Evolutionary conservation across 257 asterid species (phyloP), one percentile per base, ranked within the genome.

Genomic region (Jacaranda mimosifolia): DNA sequence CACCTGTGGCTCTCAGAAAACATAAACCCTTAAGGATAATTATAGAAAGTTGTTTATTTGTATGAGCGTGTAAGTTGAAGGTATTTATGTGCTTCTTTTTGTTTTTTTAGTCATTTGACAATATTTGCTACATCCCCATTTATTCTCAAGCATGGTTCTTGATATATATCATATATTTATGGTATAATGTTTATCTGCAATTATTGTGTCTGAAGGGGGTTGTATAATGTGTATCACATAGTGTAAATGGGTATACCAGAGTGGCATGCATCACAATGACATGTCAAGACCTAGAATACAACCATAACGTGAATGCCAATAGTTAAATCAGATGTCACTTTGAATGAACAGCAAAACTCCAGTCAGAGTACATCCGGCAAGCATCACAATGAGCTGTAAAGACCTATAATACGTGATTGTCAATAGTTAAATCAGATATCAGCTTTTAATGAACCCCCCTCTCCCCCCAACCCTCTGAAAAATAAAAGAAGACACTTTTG

Each of bases 81-180:
- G 55, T 8, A 15, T 66, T 21, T 66, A 45, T 35, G 43, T 42
- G 8, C 3, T 42, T 42, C 52, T 59, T 69, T 39, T 60, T 4
- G 32, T 39, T 60, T 49, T 63, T 4, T 63, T 0, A 38, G 38
- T 35, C 21, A 15, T 71, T 42, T 3, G 70, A 40, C 32, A 40
- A 51, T 15, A 70, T 70, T 9, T 66, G 14, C 40, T 26, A 26
- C 32, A 26, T 26, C 32, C 2, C 1, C 32, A 26, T 68, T 26
- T 62, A 36, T 51, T 13, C 42, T 10, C 12, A 68, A 45, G 70
- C 63, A 68, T 76, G 70, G 43, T 17, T 77, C 46, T 56, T 68
- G 40, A 55, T 49, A 66, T 65, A 35, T 65, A 15, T n/a, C 65
- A 59, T 58, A 19, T 59, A 11, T 32, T 26, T 36, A 35, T 63